Conservation (phyloP, 2,329 filamentous ascomycete species). For the Sporothrix inflata region DNA sequence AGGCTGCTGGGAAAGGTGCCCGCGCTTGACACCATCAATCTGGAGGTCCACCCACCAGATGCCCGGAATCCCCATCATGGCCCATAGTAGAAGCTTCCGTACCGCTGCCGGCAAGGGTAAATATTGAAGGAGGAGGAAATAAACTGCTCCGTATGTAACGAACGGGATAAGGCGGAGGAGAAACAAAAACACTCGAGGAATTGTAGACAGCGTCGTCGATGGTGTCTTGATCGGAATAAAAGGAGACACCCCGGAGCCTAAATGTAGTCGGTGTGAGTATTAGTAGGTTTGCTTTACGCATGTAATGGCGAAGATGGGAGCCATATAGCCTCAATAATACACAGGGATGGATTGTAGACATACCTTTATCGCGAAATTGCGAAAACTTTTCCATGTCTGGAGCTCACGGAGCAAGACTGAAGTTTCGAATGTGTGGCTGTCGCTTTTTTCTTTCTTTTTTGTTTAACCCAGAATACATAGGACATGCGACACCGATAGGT, state of each 20-base stretch:
- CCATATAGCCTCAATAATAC: background rate
- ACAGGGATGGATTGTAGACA: background rate
- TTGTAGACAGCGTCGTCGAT: constrained; percentile 60
- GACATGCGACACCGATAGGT: no score
- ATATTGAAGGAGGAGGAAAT: constrained; percentile 82
- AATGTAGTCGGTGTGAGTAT: background rate
- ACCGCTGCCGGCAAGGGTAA: constrained; percentile 63
- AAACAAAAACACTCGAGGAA: constrained; percentile 74
- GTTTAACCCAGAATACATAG: background rate
- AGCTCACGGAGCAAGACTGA: background rate
- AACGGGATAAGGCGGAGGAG: constrained; percentile 79
- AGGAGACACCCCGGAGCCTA: constrained; percentile 93
- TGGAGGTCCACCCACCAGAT: constrained; percentile 99
- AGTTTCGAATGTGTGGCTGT: background rate
- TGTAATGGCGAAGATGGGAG: background rate
- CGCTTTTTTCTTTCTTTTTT: background rate
- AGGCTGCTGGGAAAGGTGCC: constrained; percentile 77
- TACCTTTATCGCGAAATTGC: constrained; percentile 88
- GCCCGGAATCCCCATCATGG: constrained; percentile 82
- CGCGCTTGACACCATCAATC: constrained; percentile 93
- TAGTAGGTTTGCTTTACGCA: background rate
- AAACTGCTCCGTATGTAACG: constrained; percentile 65
- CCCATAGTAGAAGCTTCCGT: constrained; percentile 87
- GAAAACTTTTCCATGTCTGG: constrained; percentile 86
- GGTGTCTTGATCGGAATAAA: constrained; percentile 82